A percentile compares a stretch with the other conserved stretches of the same genome.
phyloP scores from a whole-genome alignment of 176 grass and related monocot species.

The Cocos nucifera region DNA sequence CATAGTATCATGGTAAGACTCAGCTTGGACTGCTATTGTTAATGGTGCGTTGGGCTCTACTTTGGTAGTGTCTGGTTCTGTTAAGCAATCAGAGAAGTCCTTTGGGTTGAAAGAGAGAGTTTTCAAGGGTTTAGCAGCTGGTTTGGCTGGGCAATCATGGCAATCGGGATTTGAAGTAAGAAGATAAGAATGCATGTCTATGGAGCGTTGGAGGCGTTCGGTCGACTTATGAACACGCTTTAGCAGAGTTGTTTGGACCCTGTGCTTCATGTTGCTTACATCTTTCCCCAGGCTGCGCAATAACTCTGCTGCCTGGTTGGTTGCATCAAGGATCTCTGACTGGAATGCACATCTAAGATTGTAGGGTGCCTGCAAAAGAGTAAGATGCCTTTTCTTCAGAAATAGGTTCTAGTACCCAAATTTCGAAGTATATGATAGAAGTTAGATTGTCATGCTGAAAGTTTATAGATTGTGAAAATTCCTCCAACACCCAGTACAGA shows the following conservation, averaged over 20 bases:
- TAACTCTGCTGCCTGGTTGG: conserved; percentile 60
- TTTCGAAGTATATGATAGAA: too few relatives aligned
- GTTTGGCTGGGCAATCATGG: conserved; percentile 14
- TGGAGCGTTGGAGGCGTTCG: conserved; percentile 54
- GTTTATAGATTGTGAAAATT: too few relatives aligned
- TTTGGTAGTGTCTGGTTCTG: conserved; percentile 19
- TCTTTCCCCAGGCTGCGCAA: conserved; percentile 51
- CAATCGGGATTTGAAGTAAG: conserved; percentile 34
- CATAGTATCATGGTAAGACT: conserved; percentile 53
- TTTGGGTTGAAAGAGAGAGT: conserved; percentile 38
- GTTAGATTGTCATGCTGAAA: too few relatives aligned
- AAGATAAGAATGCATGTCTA: conserved; percentile 68
- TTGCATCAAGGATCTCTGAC: conserved; percentile 62
- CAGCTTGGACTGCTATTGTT: conserved; percentile 19
- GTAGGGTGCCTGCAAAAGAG: conserved; percentile 55
- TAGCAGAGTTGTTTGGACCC: conserved; percentile 44
- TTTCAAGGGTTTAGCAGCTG: conserved; percentile 28
- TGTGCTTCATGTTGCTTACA: conserved; percentile 68
- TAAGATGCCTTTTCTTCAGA: conserved; percentile 9
- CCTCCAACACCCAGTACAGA: too few relatives aligned
- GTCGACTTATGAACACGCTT: conserved; percentile 61
- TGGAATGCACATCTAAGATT: conserved; percentile 68
- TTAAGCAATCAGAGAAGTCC: conserved; percentile 11
- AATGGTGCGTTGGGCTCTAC: neutral
- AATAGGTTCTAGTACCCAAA: too few relatives aligned